A percentile compares a stretch with the other conserved stretches of the same genome.
Evolutionary conservation across 495 filamentous ascomycete genomes (phyloP).

Genomic region (Cercophora scortea): DNA sequence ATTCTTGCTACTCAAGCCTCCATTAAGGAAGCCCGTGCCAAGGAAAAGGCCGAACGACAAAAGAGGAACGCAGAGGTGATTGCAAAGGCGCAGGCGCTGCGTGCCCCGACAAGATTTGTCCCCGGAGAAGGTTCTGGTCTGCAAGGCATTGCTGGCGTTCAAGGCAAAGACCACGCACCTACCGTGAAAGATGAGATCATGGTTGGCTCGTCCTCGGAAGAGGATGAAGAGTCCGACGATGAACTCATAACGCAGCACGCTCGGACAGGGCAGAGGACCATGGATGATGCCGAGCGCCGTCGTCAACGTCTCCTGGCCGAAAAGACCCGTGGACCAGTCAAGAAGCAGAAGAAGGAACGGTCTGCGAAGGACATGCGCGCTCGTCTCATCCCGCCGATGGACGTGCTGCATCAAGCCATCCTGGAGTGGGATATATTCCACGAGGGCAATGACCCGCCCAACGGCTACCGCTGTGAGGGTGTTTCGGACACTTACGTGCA

Average conservation of each 20-base stretch:
- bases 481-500: slow-evolving; percentile 71
- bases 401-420: slow-evolving; percentile 73
- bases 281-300: slow-evolving; percentile 45
- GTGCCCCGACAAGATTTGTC: slow-evolving; percentile 49
- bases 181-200: slow-evolving; percentile 72
- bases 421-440: slow-evolving; percentile 93
- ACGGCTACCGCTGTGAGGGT: slow-evolving; percentile 57
- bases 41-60: slow-evolving; percentile 65
- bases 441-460: slow-evolving; percentile 72
- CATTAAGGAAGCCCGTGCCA: slow-evolving; percentile 62
- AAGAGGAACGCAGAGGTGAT: slow-evolving; percentile 61
- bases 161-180: slow-evolving; percentile 62
- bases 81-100: slow-evolving; percentile 54
- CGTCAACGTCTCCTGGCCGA: slow-evolving; percentile 37
- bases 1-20: slow-evolving; percentile 28
- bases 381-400: slow-evolving; percentile 80
- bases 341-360: slow-evolving; percentile 66
- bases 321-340: slow-evolving; percentile 58
- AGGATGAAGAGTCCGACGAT: slow-evolving; percentile 50
- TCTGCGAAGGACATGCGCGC: slow-evolving; percentile 91
- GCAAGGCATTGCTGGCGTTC: slow-evolving; percentile 59
- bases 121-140: slow-evolving; percentile 72
- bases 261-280: slow-evolving; percentile 23
- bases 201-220: slow-evolving; percentile 78
- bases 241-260: slow-evolving; percentile 41